These are phyloP conservation scores for Diplodia scrobiculata DNA, from an alignment of 2,329 filamentous ascomycete species.

Conservation along the genomic window DNA sequence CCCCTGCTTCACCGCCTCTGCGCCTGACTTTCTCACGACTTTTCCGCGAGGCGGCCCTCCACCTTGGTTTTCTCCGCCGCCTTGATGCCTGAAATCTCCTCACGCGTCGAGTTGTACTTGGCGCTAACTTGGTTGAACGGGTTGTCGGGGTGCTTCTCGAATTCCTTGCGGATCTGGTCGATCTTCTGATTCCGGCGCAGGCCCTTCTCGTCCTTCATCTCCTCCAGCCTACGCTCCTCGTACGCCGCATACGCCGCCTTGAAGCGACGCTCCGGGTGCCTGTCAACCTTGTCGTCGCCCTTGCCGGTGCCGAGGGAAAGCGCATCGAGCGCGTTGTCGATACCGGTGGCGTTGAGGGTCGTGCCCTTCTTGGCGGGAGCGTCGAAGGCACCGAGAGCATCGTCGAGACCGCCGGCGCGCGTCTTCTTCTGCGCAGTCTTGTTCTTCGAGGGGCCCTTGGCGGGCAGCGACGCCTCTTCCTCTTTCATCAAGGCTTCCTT, in stretches of 20 bases:
- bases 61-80: conserved; percentile 71
- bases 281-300: conserved; percentile 73
- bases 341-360: conserved; percentile 78
- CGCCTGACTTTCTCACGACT: conserved; percentile 6
- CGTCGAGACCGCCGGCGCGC: conserved; percentile 67
- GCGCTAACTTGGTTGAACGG: conserved; percentile 86
- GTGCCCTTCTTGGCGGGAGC: conserved; percentile 50
- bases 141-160: conserved; percentile 91
- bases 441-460: conserved; percentile 64
- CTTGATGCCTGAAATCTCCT: conserved; percentile 70
- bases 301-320: conserved; percentile 66
- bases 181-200: conserved; percentile 81
- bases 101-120: conserved; percentile 73
- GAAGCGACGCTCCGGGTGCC: conserved; percentile 83
- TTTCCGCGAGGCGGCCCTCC: conserved; percentile 64
- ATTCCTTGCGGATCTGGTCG: conserved; percentile 84
- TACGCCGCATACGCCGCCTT: conserved; percentile 82
- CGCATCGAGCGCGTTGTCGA: conserved; percentile 91
- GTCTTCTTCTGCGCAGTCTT: conserved; percentile 59
- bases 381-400: conserved; percentile 51
- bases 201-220: conserved; percentile 84
- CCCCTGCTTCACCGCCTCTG: conserved; percentile 18
- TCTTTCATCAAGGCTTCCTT: conserved; percentile 78
- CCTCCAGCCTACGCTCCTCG: conserved; percentile 76
- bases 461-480: conserved; percentile 72